phyloP scores from a whole-genome alignment of 148 eudicot species.

The Diospyros lotus region DNA sequence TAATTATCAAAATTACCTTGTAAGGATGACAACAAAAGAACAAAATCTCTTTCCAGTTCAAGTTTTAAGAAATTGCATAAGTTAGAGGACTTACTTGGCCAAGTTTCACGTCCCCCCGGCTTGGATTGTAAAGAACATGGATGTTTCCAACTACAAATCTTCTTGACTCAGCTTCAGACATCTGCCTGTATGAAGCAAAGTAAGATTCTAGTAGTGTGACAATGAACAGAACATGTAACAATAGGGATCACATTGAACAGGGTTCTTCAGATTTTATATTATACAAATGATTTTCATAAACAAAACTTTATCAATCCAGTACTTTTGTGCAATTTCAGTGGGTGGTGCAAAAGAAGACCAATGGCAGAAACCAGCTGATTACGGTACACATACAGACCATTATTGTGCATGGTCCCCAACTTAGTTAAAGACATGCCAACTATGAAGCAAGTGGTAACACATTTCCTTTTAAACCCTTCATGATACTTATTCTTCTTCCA shows the following conservation, averaged over 20 bases:
- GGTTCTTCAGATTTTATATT: background rate
- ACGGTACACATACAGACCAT: background rate
- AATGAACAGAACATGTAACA: constrained; percentile 7
- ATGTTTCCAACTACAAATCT: constrained; percentile 29
- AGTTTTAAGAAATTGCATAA: background rate
- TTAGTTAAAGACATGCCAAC: background rate
- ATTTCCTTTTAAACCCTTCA: background rate
- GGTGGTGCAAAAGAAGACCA: background rate
- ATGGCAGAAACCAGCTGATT: background rate
- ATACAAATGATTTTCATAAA: background rate
- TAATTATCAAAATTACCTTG: background rate
- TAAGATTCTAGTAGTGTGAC: constrained; percentile 17
- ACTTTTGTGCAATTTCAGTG: background rate
- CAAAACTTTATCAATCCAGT: background rate
- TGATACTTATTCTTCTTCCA: background rate
- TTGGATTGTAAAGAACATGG: constrained; percentile 32
- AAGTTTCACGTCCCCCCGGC: constrained; percentile 32
- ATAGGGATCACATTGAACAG: constrained; percentile 1
- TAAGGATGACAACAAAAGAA: background rate
- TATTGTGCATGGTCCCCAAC: background rate
- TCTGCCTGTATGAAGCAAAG: constrained; percentile 28
- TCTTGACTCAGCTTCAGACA: constrained; percentile 17
- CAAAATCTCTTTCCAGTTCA: background rate
- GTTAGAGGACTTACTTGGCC: constrained; percentile 30
- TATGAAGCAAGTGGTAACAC: background rate